Base-by-base conservation (phyloP, 2,329 filamentous ascomycete genomes). In the Cercospora canescens region DNA sequence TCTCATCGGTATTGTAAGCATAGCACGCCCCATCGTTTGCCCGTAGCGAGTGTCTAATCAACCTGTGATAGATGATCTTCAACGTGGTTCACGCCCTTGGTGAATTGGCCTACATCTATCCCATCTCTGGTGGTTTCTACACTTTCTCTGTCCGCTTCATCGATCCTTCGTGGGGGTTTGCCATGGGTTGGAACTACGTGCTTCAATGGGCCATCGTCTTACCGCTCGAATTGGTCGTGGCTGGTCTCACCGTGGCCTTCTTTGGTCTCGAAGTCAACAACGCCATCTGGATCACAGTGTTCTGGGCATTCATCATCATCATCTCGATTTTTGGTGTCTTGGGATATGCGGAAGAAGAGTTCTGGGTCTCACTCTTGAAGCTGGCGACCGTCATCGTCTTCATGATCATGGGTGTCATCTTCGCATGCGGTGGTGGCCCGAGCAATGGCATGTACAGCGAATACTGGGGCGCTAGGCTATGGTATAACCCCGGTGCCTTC, bases 331-430 rank as follows among this genome's bases (percentile, higher is more conserved):
- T 76, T 45, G 74, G 73, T 63, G 73, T 74, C 28, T 67, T 69
- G 32, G 72, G 72, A 45, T 74, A 74, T 59, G 72, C 70, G 7
- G 72, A 74, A 61, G 72, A 73, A 63, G 72, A 74, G 28, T 74
- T 74, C 60, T 74, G 71, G 71, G 69, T 72, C 18, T 66, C 72
- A 1, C 56, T 72, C 14, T 56, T 76, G 63, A 76, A 76, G 65
- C 67, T 76, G 6, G 52, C 70, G 32, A 71, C 87, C 37, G 84
- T 84, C 72, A 78, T 85, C 14, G 87, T 87, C 9, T 89, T 90
- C 75, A 89, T 90, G 72, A 82, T 90, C 70, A 79, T 88, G 57
- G 86, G 84, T 56, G 85, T 88, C 57, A 75, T 87, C 69, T 83
- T 88, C 72, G 81, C 86, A 74, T 82, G 79, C 62, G 86, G 86